Evolutionary conservation across 2,329 filamentous ascomycete genomes (phyloP), one percentile per base, ranked within the genome.

Genomic region (Exophiala phaeomuriformis): DNA sequence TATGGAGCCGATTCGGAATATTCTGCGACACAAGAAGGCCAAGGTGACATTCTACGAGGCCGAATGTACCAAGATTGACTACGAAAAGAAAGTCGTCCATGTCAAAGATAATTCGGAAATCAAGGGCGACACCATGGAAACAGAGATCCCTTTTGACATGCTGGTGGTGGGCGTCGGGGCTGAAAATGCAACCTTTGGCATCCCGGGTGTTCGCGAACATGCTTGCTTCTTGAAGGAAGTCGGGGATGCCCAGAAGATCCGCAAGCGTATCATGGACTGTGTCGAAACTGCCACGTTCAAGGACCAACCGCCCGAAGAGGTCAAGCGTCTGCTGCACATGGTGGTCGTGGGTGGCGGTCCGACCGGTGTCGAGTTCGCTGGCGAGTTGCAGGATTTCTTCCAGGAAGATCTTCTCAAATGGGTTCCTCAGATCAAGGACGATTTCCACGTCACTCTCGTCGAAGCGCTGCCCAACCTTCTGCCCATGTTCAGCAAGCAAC

Each of bases 151-250:
- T 55, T 98, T 96, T 70, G 93, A 98, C 74, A 95, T 97, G 89
- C 83, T 98, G 42, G 93, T 98, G 56, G 84, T 98, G 56, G 93
- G 91, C 66, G 93, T 98, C 53, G 93, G 93, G 63, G 93, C 93
- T 61, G 93, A 97, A 78, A 98, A 97, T 73, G 91, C 93, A 50
- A 98, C 93, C 55, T 98, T 98, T 69, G 93, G 90, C 65, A 97
- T 98, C 66, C 90, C 89, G 51, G 93, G 93, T 71, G 93, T 98
- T 52, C 84, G 83, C 63, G 93, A 98, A 74, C 77, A 98, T 78
- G 91, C 88, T 64, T 95, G 90, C 77, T 98, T 98, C 81, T 75
- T 98, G 69, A 98, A 98, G 80, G 94, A 98, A 76, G 95, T 98
- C 68, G 83, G 81, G 62, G 94, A 98, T 71, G 93, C 93, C 53